Percentiles rank a stretch among this genome's conserved stretches.
Evolutionary conservation across 192 early-diverging fungal species (phyloP).

Genomic region (Coemansia sp.): DNA sequence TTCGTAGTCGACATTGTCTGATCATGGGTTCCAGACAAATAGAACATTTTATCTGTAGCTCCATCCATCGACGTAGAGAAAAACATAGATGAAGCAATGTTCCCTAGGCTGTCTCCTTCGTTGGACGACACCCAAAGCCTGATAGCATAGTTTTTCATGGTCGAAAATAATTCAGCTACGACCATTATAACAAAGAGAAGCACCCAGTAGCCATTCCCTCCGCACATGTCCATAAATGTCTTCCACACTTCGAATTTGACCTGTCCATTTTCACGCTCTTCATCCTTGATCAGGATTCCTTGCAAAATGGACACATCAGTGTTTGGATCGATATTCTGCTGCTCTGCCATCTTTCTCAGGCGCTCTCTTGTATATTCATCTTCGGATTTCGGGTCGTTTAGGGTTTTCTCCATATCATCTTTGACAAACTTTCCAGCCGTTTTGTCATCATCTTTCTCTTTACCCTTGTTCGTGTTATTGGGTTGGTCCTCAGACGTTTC

Average conservation of each 20-base stretch:
- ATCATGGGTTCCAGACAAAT: slow-evolving; percentile 27
- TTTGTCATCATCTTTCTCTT: slow-evolving; percentile 4
- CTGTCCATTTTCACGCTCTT: slow-evolving; percentile 74
- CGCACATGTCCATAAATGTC: slow-evolving; percentile 65
- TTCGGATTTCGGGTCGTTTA: background rate
- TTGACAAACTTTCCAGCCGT: background rate
- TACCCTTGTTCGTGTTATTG: background rate
- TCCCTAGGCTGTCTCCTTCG: background rate
- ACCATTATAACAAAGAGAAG: slow-evolving; percentile 50
- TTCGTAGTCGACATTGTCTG: background rate
- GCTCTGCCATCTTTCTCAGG: slow-evolving; percentile 22
- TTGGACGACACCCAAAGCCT: slow-evolving; percentile 58
- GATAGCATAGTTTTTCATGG: slow-evolving; percentile 66
- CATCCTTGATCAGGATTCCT: slow-evolving; percentile 75
- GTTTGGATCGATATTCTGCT: slow-evolving; percentile 42
- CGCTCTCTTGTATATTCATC: slow-evolving; percentile 5
- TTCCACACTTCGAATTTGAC: slow-evolving; percentile 54
- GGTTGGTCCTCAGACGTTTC: slow-evolving; percentile 19
- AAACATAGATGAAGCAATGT: background rate
- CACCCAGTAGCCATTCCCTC: slow-evolving; percentile 63
- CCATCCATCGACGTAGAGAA: background rate
- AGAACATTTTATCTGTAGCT: slow-evolving; percentile 17
- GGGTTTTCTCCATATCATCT: background rate
- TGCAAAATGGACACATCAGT: slow-evolving; percentile 15
- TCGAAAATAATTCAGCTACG: slow-evolving; percentile 36